Evolutionary conservation across 1,284 basidiomycete genomes (phyloP), one percentile per base, ranked within the genome.

Genomic region (Cryptococcus sp.): DNA sequence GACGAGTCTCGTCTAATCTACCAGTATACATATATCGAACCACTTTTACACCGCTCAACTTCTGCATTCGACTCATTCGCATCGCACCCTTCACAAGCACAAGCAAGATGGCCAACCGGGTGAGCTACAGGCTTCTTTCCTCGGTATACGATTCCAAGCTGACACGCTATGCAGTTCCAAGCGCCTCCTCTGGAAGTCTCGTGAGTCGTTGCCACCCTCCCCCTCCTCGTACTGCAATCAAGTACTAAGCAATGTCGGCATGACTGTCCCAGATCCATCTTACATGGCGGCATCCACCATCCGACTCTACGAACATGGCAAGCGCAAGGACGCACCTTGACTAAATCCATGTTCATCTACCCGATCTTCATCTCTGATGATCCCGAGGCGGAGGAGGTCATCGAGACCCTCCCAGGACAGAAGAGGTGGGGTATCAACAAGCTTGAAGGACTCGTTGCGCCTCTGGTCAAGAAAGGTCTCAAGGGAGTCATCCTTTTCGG

Each of bases 301-400:
- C 89, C 93, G 5, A 84, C 91, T 59, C 84, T 91, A 16, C 87
- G 93, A 45, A 84, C 85, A 79, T 93, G 90, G 85, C 93, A 96
- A 79, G 83, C 84, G 47, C 83, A 85, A 57, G 76, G 77, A 5
- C 84, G 87, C 57, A 83, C 83, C 56, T 84, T 94, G 68, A 88
- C 87, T 39, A 94, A 93, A 78, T 85, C 85, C 60, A 95, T 95
- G 93, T 83, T 97, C 78, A 96, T 96, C 89, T 97, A 96, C 79
- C 93, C 93, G 11, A 93, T 97, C 72, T 96, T 97, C 78, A 90
- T 97, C 71, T 92, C 92, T 19, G 93, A 96, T 77, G 90, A 95
- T 63, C 87, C 91, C 1, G 84, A 93, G 55, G 90, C 91, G 11
- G 85, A 86, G 72, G 85, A 88, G 60, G 83, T 85, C 57, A 93